Base-by-base conservation (phyloP, 164 flowering plant species). In the Berberis thunbergii region DNA sequence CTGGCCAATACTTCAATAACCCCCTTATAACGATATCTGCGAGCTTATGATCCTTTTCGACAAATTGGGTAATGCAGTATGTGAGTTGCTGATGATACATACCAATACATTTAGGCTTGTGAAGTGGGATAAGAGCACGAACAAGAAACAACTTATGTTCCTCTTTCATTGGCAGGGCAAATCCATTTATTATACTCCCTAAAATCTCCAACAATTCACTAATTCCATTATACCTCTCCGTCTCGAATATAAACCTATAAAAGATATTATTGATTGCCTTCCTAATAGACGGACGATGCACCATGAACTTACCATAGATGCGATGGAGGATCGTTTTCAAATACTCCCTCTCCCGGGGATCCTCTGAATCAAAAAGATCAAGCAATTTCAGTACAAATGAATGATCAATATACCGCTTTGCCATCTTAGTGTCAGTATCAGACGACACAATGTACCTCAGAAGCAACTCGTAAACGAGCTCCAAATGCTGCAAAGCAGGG, bases 1-100 rank as follows among this genome's bases (percentile, higher is more conserved):
- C 63, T 2, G 81, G 81, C 81, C 81, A 78, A 63, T 78, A 78
- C 72, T 76, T 78, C 79, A 78, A 72, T 69, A 78, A 62, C 26
- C 81, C 79, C 71, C 72, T 76, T 4, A 78, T 69, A 9, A 76
- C 81, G 41, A 48, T 69, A 62, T 76, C 81, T 7, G 79, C 75
- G 56, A 78, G 60, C 69, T 74, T 78, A 62, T 54, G 69, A 73
- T 78, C 81, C 64, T 78, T 78, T 64, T 78, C 81, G 12, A 78
- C 76, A 60, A 76, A 78, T 72, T 76, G 81, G 4, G 68, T 71
- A 40, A 78, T 70, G 64, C 79, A 76, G 60, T 76, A 78, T 6
- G 79, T 73, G 56, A 78, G 49, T 64, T 78, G 81, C 63, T 73
- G 79, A 72, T 76, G 81, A 63, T 78, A 78, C 56, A 67, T 3